Evolutionary conservation across 345 rosid genomes (phyloP), one percentile per base, ranked within the genome.

Genomic region (Orychophragmus violaceus): DNA sequence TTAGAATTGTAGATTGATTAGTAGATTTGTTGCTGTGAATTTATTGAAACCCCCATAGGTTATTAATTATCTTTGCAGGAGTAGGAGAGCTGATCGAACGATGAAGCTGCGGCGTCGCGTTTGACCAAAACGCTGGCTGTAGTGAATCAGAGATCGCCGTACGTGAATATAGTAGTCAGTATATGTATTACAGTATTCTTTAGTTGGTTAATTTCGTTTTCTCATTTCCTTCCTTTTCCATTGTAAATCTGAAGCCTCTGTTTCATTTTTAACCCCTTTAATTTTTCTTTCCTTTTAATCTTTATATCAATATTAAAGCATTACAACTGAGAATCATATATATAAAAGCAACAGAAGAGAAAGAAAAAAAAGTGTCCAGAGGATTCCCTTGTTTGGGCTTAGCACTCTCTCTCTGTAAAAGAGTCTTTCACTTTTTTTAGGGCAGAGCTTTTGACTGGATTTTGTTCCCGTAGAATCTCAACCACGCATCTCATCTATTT

Each of bases 21-120:
- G n/a, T n/a, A n/a, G n/a, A n/a, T n/a, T n/a, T n/a, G n/a, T n/a
- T 42, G 33, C 19, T 50, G 72, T 66, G 62, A 57, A 59, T 51
- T 59, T 66, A 66, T 66, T 73, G 68, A 73, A 59, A 13, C 37
- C 62, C 59, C 62, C 68, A 59, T 73, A 73, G 72, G 77, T 52
- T 73, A 73, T 73, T 59, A 42, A 66, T 17, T 41, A 41, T 66
- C 2, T 42, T n/a, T 66, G 77, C 72, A 73, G 77, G 77, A 66
- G 72, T 66, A 59, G 68, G 68, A 59, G 62, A 73, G 68, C 41
- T 73, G 72, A 59, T 73, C 49, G 77, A 73, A 59, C 57, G 77
- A 60, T 73, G 68, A 73, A 30, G 66, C 28, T 17, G 2, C 46
- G 0, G 60, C 35, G 58, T 44, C 1, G 37, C 49, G 62, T 62